These are phyloP conservation scores for Coniochaeta sp. DNA, from an alignment of 2,329 filamentous ascomycete genomes.

Conservation along the genomic window DNA sequence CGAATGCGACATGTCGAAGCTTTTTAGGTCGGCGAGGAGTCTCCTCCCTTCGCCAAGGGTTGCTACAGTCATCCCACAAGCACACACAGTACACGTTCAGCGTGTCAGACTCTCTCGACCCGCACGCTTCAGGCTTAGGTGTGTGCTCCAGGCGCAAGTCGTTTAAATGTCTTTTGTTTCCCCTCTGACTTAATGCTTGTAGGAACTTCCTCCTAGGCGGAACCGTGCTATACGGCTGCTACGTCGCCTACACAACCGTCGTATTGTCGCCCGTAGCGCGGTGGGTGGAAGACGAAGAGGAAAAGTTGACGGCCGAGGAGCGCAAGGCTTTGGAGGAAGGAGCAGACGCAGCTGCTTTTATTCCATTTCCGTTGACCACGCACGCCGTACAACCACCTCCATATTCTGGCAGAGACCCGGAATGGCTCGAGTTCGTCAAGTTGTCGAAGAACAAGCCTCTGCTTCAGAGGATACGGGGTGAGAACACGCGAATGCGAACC, in stretches of 20 bases:
- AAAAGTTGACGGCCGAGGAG: constrained; percentile 33
- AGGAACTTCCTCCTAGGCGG: constrained; percentile 20
- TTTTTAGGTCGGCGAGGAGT: background rate
- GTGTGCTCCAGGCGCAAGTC: background rate
- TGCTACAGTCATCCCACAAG: background rate
- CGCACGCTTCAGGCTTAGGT: constrained; percentile 5
- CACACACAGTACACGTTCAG: constrained; percentile 8
- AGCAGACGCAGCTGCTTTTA: constrained; percentile 39
- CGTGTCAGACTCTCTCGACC: constrained; percentile 8
- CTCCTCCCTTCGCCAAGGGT: background rate
- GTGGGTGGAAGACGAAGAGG: constrained; percentile 20
- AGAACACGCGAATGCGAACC: constrained; percentile 10
- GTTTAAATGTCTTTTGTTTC: background rate
- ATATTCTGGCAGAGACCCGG: constrained; percentile 51
- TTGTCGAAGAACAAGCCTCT: constrained; percentile 46
- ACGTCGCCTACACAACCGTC: constrained; percentile 30
- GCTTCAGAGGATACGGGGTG: constrained; percentile 39
- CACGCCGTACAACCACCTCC: constrained; percentile 37
- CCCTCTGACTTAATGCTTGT: background rate
- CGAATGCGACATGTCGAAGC: background rate
- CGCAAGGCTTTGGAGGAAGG: constrained; percentile 31
- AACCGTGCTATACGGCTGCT: constrained; percentile 12
- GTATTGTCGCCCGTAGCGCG: constrained; percentile 37
- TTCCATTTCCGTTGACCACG: constrained; percentile 55
- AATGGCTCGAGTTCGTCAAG: constrained; percentile 54